Conservation (phyloP, 1,139 yeast species). For the Saccharomyces pastorianus region DNA sequence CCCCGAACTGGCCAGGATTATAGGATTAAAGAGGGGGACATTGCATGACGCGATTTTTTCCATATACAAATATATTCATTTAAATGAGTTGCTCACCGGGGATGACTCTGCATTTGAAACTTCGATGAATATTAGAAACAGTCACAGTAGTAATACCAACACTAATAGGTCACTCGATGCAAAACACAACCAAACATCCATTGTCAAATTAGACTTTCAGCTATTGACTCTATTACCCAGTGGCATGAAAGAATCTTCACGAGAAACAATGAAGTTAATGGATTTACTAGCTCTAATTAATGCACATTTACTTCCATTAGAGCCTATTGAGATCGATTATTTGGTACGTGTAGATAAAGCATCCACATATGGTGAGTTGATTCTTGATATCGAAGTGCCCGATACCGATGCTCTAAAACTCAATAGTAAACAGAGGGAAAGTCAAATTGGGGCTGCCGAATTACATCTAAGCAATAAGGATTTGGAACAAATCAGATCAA, state of each 20-base stretch:
- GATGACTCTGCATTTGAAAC: constrained; percentile 3
- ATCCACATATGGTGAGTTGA: constrained; percentile 66
- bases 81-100: background rate
- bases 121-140: background rate
- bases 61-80: constrained; percentile 62
- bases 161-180: background rate
- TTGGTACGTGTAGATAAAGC: constrained; percentile 61
- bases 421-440: background rate
- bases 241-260: background rate
- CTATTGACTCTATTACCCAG: background rate
- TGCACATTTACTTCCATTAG: constrained; percentile 52
- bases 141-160: background rate
- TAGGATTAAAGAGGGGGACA: constrained; percentile 64
- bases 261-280: constrained; percentile 16
- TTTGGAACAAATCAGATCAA: constrained; percentile 1
- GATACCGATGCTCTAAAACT: background rate
- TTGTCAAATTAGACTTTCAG: background rate
- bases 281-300: constrained; percentile 25
- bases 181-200: background rate
- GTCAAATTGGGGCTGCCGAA: background rate
- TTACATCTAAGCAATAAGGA: background rate
- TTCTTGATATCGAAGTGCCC: constrained; percentile 54
- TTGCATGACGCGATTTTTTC: constrained; percentile 74
- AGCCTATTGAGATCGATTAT: constrained; percentile 65
- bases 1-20: constrained; percentile 52